Percentiles rank a stretch among this genome's conserved stretches.
Evolutionary conservation across 139 green algal species (phyloP).

Genomic region (Micractinium conductrix): DNA sequence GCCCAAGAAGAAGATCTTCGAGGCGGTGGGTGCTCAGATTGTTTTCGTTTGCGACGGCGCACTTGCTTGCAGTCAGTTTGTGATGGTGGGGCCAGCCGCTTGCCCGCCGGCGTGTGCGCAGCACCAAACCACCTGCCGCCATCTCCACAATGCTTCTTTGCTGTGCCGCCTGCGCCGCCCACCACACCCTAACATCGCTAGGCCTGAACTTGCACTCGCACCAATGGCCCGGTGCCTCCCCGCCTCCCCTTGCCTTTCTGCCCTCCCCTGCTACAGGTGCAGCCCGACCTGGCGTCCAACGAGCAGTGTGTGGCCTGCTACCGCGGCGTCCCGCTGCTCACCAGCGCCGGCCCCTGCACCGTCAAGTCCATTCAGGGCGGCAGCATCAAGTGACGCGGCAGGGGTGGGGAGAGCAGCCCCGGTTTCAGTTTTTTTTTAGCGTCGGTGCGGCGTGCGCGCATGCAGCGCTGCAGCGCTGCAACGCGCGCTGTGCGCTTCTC

Average conservation of each 20-base stretch:
- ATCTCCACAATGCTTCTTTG: too few species aligned
- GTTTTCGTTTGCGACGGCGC: too few species aligned
- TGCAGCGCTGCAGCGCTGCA: background rate
- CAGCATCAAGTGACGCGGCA: conserved; percentile 56
- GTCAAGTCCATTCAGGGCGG: conserved; percentile 58
- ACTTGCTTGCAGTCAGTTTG: background rate
- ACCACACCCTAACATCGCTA: too few species aligned
- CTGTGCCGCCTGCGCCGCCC: too few species aligned
- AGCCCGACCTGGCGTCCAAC: conserved; percentile 69
- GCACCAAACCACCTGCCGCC: too few species aligned
- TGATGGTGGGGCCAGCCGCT: background rate
- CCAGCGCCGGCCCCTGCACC: conserved; percentile 60
- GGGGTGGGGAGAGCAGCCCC: background rate
- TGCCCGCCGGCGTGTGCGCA: background rate
- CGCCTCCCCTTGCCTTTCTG: background rate
- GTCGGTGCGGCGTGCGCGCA: background rate
- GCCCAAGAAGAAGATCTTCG: conserved; percentile 88
- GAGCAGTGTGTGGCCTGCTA: conserved; percentile 73
- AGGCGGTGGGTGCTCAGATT: conserved; percentile 70
- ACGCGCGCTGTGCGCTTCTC: too few species aligned
- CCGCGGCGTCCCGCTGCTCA: conserved; percentile 71
- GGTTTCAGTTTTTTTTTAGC: background rate
- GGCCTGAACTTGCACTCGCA: too few species aligned
- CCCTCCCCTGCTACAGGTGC: background rate
- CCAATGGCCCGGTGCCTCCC: background rate